Conservation (phyloP, 2,329 filamentous ascomycete genomes). For the Calycina herbarum region DNA sequence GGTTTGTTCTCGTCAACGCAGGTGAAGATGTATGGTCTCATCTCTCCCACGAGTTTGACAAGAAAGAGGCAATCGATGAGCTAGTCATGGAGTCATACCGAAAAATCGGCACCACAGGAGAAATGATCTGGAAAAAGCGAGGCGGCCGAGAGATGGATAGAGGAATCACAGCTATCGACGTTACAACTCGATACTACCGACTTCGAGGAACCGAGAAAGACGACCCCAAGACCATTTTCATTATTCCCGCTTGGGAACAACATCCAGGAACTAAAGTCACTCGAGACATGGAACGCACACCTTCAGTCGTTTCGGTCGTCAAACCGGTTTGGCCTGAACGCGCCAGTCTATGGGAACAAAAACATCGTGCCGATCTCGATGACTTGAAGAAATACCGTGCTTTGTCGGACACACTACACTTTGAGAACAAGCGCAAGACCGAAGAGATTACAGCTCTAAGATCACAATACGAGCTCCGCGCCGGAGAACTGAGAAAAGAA, state of each 20-base stretch:
- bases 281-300: conserved; percentile 46
- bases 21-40: conserved; percentile 51
- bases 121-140: conserved; percentile 32
- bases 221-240: conserved; percentile 48
- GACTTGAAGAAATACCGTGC: conserved; percentile 18
- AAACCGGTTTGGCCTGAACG: conserved; percentile 36
- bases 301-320: conserved; percentile 40
- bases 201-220: conserved; percentile 45
- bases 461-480: not conserved
- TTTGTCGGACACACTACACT: not conserved
- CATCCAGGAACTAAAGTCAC: conserved; percentile 49
- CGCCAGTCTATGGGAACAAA: conserved; percentile 30
- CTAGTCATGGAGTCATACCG: conserved; percentile 41
- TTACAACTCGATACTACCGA: conserved; percentile 54
- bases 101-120: conserved; percentile 44
- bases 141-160: conserved; percentile 26
- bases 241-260: conserved; percentile 50
- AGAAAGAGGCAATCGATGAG: conserved; percentile 39
- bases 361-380: conserved; percentile 25
- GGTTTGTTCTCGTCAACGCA: conserved; percentile 55
- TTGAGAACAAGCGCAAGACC: not conserved
- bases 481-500: not conserved
- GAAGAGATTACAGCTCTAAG: conserved; percentile 10
- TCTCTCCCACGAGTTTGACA: conserved; percentile 48
- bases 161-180: conserved; percentile 50